Evolutionary conservation across 495 filamentous ascomycete species (phyloP), one percentile per base, ranked within the genome.

Genomic region (Trichoderma erinaceum): DNA sequence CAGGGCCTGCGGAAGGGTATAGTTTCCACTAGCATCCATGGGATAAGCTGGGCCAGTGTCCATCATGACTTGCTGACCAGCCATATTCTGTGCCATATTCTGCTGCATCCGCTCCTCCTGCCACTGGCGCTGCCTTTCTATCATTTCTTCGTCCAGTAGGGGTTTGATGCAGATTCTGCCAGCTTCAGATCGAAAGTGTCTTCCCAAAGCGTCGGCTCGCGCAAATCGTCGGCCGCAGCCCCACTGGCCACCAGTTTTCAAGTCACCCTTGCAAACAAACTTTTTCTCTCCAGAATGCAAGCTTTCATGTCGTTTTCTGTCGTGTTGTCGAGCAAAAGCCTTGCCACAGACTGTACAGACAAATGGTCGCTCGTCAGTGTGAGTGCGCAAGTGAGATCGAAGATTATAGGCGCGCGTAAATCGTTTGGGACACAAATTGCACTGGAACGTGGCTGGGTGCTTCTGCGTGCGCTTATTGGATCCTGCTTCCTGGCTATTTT

Each of bases 301-400:
- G 16, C 92, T 91, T 79, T 97, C 93, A 77, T 97, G 92, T 25
- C 92, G 86, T 78, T 96, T 96, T 43, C 93, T 87, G 76, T 96
- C 92, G 70, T 96, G 92, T 75, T 96, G 92, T n/a, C 92, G 87
- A 23, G 92, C 92, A 76, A 97, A 97, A 3, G 95, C 95, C 79
- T 99, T 99, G 69, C 92, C 91, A 73, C 95, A 99, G 41, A 98
- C 91, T 0, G 91, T 94, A 70, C 92, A 97, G n/a, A 96, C 91
- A 68, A 97, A 97, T 4, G 93, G 92, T 29, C 93, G 84, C 78
- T 97, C 92, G 75, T 97, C 92, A 0, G 92, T 97, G 75, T 97
- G 92, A 0, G 93, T 96, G 27, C 92, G 91, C 35, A 96, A 82
- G 77, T 97, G 92, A n/a, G 91, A 94, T 10, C 92, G 89, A 21